Conservation (phyloP, 129 eudicot genomes). For the Apium graveolens region DNA sequence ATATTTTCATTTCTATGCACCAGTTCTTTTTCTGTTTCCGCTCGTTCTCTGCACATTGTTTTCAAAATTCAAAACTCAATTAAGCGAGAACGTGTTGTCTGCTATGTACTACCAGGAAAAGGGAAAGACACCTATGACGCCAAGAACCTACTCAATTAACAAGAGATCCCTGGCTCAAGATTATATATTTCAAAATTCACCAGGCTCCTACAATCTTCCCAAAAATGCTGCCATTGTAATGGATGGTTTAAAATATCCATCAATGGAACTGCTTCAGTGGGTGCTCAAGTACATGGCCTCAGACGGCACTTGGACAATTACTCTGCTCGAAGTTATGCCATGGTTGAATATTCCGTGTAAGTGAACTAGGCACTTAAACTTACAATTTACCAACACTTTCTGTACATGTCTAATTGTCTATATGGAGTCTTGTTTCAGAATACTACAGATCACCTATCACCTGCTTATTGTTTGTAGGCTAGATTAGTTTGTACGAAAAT, state of each 20-base stretch:
- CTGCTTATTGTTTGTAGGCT: background rate
- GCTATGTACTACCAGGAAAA: background rate
- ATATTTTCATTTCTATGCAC: background rate
- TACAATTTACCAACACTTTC: background rate
- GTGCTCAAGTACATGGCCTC: background rate
- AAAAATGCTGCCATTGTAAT: background rate
- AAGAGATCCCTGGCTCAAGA: background rate
- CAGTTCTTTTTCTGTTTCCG: background rate
- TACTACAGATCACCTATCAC: too few species aligned
- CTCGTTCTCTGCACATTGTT: background rate
- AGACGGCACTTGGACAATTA: background rate
- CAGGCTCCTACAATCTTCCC: background rate
- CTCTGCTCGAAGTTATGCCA: constrained; percentile 1
- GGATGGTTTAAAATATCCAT: background rate
- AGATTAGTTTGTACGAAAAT: too few species aligned
- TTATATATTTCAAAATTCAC: background rate
- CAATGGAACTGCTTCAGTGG: constrained; percentile 10
- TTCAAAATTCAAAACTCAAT: background rate
- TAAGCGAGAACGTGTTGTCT: background rate
- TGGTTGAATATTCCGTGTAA: constrained; percentile 9
- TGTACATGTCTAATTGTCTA: background rate
- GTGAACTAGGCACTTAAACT: background rate
- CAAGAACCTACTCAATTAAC: background rate
- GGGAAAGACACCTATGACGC: background rate
- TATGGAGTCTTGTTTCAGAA: background rate